Base-by-base conservation (phyloP, 768 basidiomycete species). In the Suillus placidus region DNA sequence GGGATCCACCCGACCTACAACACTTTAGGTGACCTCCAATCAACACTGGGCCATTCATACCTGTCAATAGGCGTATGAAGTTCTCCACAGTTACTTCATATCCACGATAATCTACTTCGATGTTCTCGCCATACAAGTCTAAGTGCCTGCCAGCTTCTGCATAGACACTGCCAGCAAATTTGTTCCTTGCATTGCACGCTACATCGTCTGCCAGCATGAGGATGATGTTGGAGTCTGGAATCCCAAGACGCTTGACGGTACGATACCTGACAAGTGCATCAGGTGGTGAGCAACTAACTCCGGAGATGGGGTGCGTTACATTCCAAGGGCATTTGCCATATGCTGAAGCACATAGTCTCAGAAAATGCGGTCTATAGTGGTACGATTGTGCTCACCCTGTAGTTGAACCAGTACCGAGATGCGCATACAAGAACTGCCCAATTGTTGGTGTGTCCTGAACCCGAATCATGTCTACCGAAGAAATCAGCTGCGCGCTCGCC, bases 21-120 rank as follows among this genome's bases (percentile, higher is more conserved):
- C 52, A 42, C n/a, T 14, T 60, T 18, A 35, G 38, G 67, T 26
- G 63, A 61, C 38, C 6, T 6, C 14, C 38, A 5, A 60, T 26
- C 30, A 54, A 40, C 30, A 57, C 20, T 32, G 2, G 2, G 18
- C 6, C 6, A 16, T 13, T 73, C 88, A 61, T 64, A 95, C 97
- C 97, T 20, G 97, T 98, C 60, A 98, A 78, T 9, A 99, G 84
- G 1, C 97, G 83, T 51, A 99, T 85, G 73, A 99, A 94, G 75
- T 94, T 96, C 84, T 99, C 95, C 1, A 99, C 97, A 0, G 92
- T 97, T 13, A 99, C 97, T 75, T 99, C 97, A 71, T 99, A 97
- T 7, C 97, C 96, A 63, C 97, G 86, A 77, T 99, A 99, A 77
- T 99, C 97, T 0, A 99, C 97, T 78, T 99, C 97, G 65, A 99